phyloP scores from a whole-genome alignment of 495 filamentous ascomycete genomes.

The Collariella sp. region DNA sequence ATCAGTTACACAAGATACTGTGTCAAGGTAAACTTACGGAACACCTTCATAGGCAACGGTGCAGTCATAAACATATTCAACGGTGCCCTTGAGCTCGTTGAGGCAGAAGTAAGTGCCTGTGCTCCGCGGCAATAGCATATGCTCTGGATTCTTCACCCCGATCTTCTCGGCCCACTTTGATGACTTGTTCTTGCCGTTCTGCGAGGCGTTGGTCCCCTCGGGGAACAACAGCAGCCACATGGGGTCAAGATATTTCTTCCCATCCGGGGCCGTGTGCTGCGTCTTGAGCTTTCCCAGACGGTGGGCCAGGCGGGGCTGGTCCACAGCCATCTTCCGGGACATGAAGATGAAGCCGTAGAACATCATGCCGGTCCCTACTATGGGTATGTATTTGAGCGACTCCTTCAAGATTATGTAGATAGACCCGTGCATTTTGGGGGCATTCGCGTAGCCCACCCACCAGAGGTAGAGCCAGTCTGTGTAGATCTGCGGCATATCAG shows the following conservation, averaged over 20 bases:
- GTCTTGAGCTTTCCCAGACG: constrained; percentile 60
- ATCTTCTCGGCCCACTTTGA: constrained; percentile 61
- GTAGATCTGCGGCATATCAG: constrained; percentile 45
- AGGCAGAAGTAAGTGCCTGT: constrained; percentile 71
- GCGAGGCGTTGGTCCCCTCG: constrained; percentile 69
- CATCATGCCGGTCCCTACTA: constrained; percentile 71
- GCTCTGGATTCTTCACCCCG: constrained; percentile 55
- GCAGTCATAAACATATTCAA: constrained; percentile 79
- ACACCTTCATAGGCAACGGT: constrained; percentile 80
- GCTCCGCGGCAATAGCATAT: constrained; percentile 63
- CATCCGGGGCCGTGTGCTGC: constrained; percentile 43
- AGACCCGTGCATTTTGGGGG: constrained; percentile 63
- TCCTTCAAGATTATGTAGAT: constrained; percentile 82
- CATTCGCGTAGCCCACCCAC: constrained; percentile 72
- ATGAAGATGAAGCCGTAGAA: constrained; percentile 82
- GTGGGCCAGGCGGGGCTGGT: constrained; percentile 59
- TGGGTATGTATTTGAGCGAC: constrained; percentile 65
- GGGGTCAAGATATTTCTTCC: constrained; percentile 49
- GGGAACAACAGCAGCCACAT: constrained; percentile 87
- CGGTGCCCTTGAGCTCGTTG: constrained; percentile 57
- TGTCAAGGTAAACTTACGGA: constrained; percentile 43
- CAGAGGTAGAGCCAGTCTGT: constrained; percentile 86
- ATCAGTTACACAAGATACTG: background rate
- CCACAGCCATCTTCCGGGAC: constrained; percentile 71
- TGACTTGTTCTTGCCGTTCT: constrained; percentile 55